A percentile compares a stretch with the other conserved stretches of the same genome.
These are phyloP conservation scores for Trypethelium eluteriae DNA, from an alignment of 495 filamentous ascomycete genomes.

Conservation along the genomic window DNA sequence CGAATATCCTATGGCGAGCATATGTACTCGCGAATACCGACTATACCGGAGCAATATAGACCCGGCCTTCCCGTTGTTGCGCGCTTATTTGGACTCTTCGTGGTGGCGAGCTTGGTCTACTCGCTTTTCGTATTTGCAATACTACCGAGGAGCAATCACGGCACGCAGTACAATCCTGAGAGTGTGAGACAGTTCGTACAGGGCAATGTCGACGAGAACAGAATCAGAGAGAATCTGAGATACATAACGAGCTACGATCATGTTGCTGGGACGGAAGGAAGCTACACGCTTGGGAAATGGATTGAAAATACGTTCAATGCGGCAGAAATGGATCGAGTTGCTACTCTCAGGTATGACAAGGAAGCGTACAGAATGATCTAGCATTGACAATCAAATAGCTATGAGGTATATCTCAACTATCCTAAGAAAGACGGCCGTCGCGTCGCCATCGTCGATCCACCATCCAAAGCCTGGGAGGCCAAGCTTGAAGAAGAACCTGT, in stretches of 20 bases:
- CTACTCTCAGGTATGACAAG: slow-evolving; percentile 57
- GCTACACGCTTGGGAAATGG: slow-evolving; percentile 72
- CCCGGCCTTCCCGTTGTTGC: slow-evolving; percentile 38
- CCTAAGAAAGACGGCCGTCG: slow-evolving; percentile 67
- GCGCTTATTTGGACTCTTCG: slow-evolving; percentile 62
- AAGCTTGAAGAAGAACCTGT: slow-evolving; percentile 66
- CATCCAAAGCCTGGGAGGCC: slow-evolving; percentile 68
- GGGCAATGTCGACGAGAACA: slow-evolving; percentile 53
- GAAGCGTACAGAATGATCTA: slow-evolving; percentile 12
- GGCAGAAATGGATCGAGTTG: slow-evolving; percentile 63
- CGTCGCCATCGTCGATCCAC: slow-evolving; percentile 72
- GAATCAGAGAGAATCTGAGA: slow-evolving; percentile 61
- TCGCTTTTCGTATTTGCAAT: slow-evolving; percentile 75
- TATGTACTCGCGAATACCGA: slow-evolving; percentile 20
- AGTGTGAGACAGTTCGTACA: slow-evolving; percentile 63
- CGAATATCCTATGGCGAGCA: slow-evolving; percentile 12
- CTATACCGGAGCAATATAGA: slow-evolving; percentile 32
- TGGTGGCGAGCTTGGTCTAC: slow-evolving; percentile 71
- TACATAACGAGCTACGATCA: slow-evolving; percentile 75
- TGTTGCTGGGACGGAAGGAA: slow-evolving; percentile 84
- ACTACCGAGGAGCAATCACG: slow-evolving; percentile 43
- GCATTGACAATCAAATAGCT: slow-evolving; percentile 12
- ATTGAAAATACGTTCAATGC: slow-evolving; percentile 63
- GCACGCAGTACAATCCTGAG: slow-evolving; percentile 55
- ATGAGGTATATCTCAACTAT: slow-evolving; percentile 82